Base-by-base conservation (phyloP, 352 stramenopile genomes). In the Pythium brachiatum region DNA sequence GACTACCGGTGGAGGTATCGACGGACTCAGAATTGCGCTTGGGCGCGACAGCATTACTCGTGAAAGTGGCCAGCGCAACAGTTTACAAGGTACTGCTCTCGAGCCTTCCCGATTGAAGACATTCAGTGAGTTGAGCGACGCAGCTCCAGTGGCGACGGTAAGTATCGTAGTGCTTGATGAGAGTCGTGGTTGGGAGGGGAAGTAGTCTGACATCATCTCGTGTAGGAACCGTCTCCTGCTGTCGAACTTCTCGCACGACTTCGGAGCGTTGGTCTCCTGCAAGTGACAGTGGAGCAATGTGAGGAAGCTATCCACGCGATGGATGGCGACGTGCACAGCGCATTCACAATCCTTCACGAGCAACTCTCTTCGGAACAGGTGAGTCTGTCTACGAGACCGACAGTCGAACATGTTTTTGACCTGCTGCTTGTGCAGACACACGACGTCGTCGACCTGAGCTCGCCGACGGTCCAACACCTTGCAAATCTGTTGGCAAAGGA, bases 11-110 rank as follows among this genome's bases (percentile, higher is more conserved):
- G 63, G 76, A n/a, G 26, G 27, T 4, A 75, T 70, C 8, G 86
- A 89, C 21, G 82, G 77, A 48, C 64, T 95, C 55, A 76, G 87
- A 20, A 92, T 95, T 36, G 82, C 78, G 6, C 72, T 95, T 20
- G 85, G 83, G 7, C 76, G 82, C 8, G 86, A 88, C 43, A 93
- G 82, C 34, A 63, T 93, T 20, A 78, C 80, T 21, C 74, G 84
- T n/a, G 82, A 88, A 46, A 74, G 58, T 8, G 60, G 56, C 3
- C 72, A 74, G 27, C 79, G 83, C 9, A 60, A 69, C 15, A 61
- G 53, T 2, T 23, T 46, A 20, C 29, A 43, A 7, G 52, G 60
- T 16, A 44, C 48, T 3, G 38, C 50, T 20, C 36, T 64, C 21
- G 63, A 65, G 7, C 46, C 53, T n/a, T 44, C 58, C 15, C 53